Evolutionary conservation across 495 filamentous ascomycete genomes (phyloP), one percentile per base, ranked within the genome.

Genomic region (Daldinia grandis): DNA sequence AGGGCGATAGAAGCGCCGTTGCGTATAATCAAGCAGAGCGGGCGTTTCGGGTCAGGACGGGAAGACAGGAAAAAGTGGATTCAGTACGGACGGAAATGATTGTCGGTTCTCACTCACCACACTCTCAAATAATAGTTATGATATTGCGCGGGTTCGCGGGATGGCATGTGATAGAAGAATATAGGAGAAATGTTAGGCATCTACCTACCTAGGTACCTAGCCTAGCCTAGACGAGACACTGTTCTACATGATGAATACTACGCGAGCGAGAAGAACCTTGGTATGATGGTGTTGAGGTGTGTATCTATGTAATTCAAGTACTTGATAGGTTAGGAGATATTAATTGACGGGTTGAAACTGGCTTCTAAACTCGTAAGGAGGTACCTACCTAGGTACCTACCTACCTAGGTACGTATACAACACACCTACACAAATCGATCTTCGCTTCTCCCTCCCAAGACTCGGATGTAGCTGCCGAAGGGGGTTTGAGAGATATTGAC

Each of bases 391-490:
- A n/a, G n/a, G n/a, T n/a, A n/a, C n/a, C n/a, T n/a, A n/a, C n/a
- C n/a, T n/a, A n/a, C n/a, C n/a, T n/a, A n/a, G n/a, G n/a, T n/a
- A n/a, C n/a, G n/a, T n/a, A n/a, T n/a, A n/a, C n/a, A n/a, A n/a
- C n/a, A n/a, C n/a, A n/a, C n/a, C n/a, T n/a, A n/a, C n/a, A n/a
- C n/a, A n/a, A n/a, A n/a, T n/a, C n/a, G n/a, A n/a, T n/a, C 27
- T 62, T 50, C 47, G 8, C 24, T 12, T 27, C 47, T 25, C 14
- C 14, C 37, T 44, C n/a, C 40, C 17, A 44, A 44, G 4, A 55
- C 58, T 69, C 68, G 68, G 68, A 58, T 71, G 31, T 38, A 51
- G 40, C 58, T 71, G 58, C 68, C 68, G 57, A 66, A 71, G 62
- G 50, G 30, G 33, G 68, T 30, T 49, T 25, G 28, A 62, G 35